phyloP scores from a whole-genome alignment of 1,284 basidiomycete species.

The Rhodofomes roseus region DNA sequence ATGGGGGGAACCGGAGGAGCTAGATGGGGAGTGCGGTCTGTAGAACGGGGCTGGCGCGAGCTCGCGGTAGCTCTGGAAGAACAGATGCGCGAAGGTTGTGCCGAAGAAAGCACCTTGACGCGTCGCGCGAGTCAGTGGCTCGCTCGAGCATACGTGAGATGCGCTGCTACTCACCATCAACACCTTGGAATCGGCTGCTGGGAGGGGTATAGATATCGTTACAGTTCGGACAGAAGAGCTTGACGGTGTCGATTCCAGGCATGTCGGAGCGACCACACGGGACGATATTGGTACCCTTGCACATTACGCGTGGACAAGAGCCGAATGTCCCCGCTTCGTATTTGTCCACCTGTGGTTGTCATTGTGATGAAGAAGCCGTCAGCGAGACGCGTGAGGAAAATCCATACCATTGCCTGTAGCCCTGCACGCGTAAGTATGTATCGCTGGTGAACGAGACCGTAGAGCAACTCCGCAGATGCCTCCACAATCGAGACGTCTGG shows the following conservation, averaged over 20 bases:
- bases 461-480: slow-evolving; percentile 94
- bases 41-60: slow-evolving; percentile 85
- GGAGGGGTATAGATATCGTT: slow-evolving; percentile 97
- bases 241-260: slow-evolving; percentile 98
- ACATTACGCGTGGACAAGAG: slow-evolving; percentile 94
- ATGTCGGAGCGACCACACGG: slow-evolving; percentile 96
- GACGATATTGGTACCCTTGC: slow-evolving; percentile 85
- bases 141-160: background rate
- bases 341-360: slow-evolving; percentile 76
- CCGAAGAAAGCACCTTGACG: slow-evolving; percentile 93
- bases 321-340: slow-evolving; percentile 94
- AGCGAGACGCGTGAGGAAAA: slow-evolving; percentile 16
- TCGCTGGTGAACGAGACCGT: slow-evolving; percentile 96
- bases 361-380: background rate
- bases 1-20: slow-evolving; percentile 50
- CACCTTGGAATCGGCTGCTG: slow-evolving; percentile 91
- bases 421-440: slow-evolving; percentile 95
- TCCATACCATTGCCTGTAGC: slow-evolving; percentile 89
- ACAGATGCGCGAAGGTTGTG: slow-evolving; percentile 95
- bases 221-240: slow-evolving; percentile 98
- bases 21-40: slow-evolving; percentile 51
- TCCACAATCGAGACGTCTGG: slow-evolving; percentile 98
- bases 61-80: slow-evolving; percentile 97
- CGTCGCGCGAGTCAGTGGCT: slow-evolving; percentile 1
- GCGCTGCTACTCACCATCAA: slow-evolving; percentile 67